Conservation (phyloP, 2,329 filamentous ascomycete genomes). For the Fusarium citri region DNA sequence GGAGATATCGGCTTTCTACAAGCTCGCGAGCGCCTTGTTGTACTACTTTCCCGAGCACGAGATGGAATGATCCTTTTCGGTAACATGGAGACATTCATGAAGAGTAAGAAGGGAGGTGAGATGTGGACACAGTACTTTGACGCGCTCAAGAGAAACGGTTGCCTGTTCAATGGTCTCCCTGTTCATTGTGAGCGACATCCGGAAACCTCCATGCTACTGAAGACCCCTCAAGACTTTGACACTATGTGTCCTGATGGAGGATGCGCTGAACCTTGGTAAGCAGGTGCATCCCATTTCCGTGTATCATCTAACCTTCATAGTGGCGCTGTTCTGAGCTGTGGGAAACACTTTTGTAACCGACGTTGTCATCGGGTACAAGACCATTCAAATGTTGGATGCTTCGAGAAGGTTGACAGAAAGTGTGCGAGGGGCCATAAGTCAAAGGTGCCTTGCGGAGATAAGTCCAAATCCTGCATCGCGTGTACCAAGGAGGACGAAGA, state of each 20-base stretch:
- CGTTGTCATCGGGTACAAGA: constrained; percentile 72
- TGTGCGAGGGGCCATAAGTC: constrained; percentile 66
- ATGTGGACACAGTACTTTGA: constrained; percentile 71
- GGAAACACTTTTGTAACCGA: constrained; percentile 67
- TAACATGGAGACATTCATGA: constrained; percentile 74
- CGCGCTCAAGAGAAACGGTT: constrained; percentile 61
- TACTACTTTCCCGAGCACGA: constrained; percentile 75
- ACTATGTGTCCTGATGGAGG: constrained; percentile 75
- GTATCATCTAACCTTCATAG: constrained; percentile 50
- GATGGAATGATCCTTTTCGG: constrained; percentile 76
- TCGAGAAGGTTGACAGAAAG: constrained; percentile 51
- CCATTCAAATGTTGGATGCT: constrained; percentile 62
- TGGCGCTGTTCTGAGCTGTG: constrained; percentile 64
- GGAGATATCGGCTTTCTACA: constrained; percentile 79
- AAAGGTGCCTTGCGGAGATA: constrained; percentile 59
- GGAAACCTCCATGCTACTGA: constrained; percentile 59
- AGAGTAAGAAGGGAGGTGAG: constrained; percentile 55
- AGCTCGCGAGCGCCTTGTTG: constrained; percentile 74
- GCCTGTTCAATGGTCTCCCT: constrained; percentile 70
- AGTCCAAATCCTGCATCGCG: constrained; percentile 56
- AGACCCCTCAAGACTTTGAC: constrained; percentile 68
- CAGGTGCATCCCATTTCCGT: neutral
- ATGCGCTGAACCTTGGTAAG: constrained; percentile 71
- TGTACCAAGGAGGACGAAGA: constrained; percentile 65
- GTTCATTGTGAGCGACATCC: constrained; percentile 71